Evolutionary conservation across 192 early-diverging fungal genomes (phyloP).

Genomic region (Haplosporangium gracile): DNA sequence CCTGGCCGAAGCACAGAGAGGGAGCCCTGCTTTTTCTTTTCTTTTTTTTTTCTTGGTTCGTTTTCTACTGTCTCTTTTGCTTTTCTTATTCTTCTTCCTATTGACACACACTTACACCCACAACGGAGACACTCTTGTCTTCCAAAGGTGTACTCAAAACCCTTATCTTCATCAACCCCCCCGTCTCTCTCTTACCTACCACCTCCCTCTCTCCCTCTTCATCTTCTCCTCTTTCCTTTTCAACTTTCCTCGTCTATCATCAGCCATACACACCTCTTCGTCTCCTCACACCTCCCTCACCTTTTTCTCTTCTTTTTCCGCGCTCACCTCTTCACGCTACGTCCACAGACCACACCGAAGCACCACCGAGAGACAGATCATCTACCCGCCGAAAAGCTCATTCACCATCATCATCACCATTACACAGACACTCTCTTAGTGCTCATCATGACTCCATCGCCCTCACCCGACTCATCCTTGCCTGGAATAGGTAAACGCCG

Average conservation of each 20-base stretch:
- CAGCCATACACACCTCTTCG: background rate
- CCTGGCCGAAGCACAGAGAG: background rate
- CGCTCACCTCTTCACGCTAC: background rate
- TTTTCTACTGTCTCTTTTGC: background rate
- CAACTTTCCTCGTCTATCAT: background rate
- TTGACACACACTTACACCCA: background rate
- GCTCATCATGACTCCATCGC: conserved; percentile 33
- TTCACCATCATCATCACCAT: background rate
- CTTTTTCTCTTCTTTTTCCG: conserved; percentile 1
- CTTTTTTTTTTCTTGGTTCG: background rate
- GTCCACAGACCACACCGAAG: too few species aligned
- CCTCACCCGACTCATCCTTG: conserved; percentile 39
- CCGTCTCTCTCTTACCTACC: too few species aligned
- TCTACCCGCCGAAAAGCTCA: background rate
- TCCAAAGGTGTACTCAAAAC: too few species aligned
- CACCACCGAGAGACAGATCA: background rate
- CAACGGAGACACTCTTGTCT: too few species aligned
- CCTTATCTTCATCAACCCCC: background rate
- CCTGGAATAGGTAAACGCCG: conserved; percentile 41
- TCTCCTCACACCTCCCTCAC: background rate
- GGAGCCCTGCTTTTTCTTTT: background rate
- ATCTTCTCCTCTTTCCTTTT: conserved; percentile 3
- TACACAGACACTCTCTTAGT: too few species aligned
- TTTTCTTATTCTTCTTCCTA: background rate
- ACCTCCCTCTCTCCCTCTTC: conserved; percentile 1